These are phyloP conservation scores for Colletotrichum trifolii DNA, from an alignment of 2,329 filamentous ascomycete species.

Conservation along the genomic window DNA sequence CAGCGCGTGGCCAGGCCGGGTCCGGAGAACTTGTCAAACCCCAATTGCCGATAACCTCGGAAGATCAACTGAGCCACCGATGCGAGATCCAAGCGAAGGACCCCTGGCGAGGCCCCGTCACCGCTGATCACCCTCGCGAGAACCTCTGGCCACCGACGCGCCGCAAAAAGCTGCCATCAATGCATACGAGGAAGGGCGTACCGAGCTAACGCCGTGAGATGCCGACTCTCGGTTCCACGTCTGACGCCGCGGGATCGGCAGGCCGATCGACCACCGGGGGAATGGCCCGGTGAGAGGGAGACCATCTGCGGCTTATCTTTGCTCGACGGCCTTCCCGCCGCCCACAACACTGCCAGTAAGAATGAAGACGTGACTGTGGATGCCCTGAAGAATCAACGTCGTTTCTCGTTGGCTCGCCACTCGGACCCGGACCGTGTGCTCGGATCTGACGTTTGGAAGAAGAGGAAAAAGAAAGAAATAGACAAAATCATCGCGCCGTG, in stretches of 20 bases:
- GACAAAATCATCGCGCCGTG: too few species aligned
- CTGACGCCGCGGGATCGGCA: slow-evolving; percentile 22
- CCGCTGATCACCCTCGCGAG: slow-evolving; percentile 9
- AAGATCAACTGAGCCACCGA: slow-evolving; percentile 24
- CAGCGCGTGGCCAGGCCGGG: slow-evolving; percentile 27
- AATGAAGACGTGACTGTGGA: too few species aligned
- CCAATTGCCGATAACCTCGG: slow-evolving; percentile 35
- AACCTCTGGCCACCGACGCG: not conserved
- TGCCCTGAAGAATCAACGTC: too few species aligned
- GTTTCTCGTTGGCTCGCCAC: too few species aligned
- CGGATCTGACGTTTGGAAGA: too few species aligned
- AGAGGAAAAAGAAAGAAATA: too few species aligned
- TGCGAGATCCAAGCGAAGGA: slow-evolving; percentile 25
- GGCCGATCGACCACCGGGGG: slow-evolving; percentile 28
- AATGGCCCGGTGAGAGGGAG: slow-evolving; percentile 22
- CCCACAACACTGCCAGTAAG: too few species aligned
- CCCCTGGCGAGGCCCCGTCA: not conserved
- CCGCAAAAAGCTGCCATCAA: slow-evolving; percentile 26
- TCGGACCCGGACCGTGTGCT: too few species aligned
- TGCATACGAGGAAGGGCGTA: slow-evolving; percentile 13
- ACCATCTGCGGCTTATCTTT: too few species aligned
- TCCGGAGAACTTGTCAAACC: slow-evolving; percentile 5
- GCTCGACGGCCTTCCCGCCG: too few species aligned
- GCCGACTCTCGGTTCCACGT: slow-evolving; percentile 5
- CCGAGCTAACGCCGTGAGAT: slow-evolving; percentile 22